Evolutionary conservation across 2,329 filamentous ascomycete species (phyloP).

Genomic region (Atkinsonella hypoxylon): DNA sequence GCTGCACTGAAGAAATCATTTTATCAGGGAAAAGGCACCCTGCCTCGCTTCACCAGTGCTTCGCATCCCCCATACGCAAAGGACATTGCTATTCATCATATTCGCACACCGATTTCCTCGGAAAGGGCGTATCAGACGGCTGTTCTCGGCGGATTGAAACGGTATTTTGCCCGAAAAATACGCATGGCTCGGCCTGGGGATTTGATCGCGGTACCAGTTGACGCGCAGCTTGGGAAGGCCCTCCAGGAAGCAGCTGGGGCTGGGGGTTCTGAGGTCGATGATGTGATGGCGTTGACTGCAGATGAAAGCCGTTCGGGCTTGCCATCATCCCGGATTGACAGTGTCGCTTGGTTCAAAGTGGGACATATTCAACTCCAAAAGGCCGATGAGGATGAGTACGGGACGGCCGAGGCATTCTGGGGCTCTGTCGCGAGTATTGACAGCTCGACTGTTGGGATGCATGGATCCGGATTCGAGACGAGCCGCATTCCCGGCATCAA

Average conservation of each 20-base stretch:
- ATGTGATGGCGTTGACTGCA: slow-evolving; percentile 46
- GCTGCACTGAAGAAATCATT: slow-evolving; percentile 50
- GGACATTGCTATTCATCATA: slow-evolving; percentile 79
- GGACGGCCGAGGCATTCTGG: slow-evolving; percentile 61
- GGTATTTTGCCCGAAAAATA: slow-evolving; percentile 72
- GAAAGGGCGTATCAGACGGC: slow-evolving; percentile 78
- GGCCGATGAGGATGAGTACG: slow-evolving; percentile 43
- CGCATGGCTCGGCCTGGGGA: slow-evolving; percentile 80
- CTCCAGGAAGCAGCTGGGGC: slow-evolving; percentile 59
- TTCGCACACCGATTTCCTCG: slow-evolving; percentile 79
- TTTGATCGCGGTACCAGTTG: slow-evolving; percentile 77
- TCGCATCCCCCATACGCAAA: slow-evolving; percentile 47
- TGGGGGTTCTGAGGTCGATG: slow-evolving; percentile 58
- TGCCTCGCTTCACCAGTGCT: slow-evolving; percentile 43
- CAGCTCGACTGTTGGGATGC: slow-evolving; percentile 74
- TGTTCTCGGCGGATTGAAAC: slow-evolving; percentile 75
- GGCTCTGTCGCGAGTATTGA: slow-evolving; percentile 79
- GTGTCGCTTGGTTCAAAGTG: slow-evolving; percentile 87
- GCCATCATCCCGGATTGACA: slow-evolving; percentile 30
- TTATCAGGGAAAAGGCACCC: slow-evolving; percentile 37
- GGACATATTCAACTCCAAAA: slow-evolving; percentile 54
- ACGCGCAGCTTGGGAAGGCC: slow-evolving; percentile 70
- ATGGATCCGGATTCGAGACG: slow-evolving; percentile 79
- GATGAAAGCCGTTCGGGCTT: slow-evolving; percentile 17
- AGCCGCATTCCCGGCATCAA: slow-evolving; percentile 66